Percentiles rank a stretch among this genome's conserved stretches.
Evolutionary conservation across 1,284 basidiomycete genomes (phyloP).

Genomic region (Ustilago bromivora): DNA sequence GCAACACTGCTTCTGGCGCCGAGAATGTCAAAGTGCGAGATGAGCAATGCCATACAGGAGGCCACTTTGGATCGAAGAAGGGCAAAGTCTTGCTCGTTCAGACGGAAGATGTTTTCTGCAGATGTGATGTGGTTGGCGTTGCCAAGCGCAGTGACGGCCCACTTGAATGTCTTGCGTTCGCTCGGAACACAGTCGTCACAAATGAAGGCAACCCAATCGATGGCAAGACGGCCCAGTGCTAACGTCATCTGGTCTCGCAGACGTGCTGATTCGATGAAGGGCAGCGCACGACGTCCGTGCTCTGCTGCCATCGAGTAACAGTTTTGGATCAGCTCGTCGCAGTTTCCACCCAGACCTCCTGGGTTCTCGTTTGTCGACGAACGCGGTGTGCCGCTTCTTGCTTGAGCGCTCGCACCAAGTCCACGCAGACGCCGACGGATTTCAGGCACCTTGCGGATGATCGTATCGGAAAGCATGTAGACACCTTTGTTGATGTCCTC

Average conservation of each 20-base stretch:
- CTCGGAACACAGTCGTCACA: slow-evolving; percentile 97
- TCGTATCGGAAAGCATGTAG: slow-evolving; percentile 89
- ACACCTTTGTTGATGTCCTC: slow-evolving; percentile 89
- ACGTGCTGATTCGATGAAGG: slow-evolving; percentile 65
- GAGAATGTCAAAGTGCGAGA: slow-evolving; percentile 94
- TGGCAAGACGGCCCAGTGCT: slow-evolving; percentile 61
- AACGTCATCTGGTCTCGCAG: slow-evolving; percentile 64
- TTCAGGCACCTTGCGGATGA: slow-evolving; percentile 77
- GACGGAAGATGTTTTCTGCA: slow-evolving; percentile 84
- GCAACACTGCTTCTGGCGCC: slow-evolving; percentile 66
- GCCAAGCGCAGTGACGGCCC: slow-evolving; percentile 96
- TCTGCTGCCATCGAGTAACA: slow-evolving; percentile 96
- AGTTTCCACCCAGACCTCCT: slow-evolving; percentile 37
- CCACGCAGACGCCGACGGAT: slow-evolving; percentile 52
- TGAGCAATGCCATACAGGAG: slow-evolving; percentile 93
- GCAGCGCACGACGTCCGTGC: slow-evolving; percentile 72
- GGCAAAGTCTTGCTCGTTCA: slow-evolving; percentile 83
- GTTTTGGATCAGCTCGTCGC: slow-evolving; percentile 84
- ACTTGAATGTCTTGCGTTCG: slow-evolving; percentile 96
- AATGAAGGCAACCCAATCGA: slow-evolving; percentile 92
- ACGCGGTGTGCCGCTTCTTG: slow-evolving; percentile 23
- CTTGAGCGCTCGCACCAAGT: slow-evolving; percentile 21
- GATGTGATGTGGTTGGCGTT: slow-evolving; percentile 91
- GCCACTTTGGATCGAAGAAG: slow-evolving; percentile 91
- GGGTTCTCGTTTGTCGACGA: slow-evolving; percentile 31